A percentile compares a stretch with the other conserved stretches of the same genome.
Evolutionary conservation across 331 rosid genomes (phyloP).

Genomic region (Phaseolus coccineus): DNA sequence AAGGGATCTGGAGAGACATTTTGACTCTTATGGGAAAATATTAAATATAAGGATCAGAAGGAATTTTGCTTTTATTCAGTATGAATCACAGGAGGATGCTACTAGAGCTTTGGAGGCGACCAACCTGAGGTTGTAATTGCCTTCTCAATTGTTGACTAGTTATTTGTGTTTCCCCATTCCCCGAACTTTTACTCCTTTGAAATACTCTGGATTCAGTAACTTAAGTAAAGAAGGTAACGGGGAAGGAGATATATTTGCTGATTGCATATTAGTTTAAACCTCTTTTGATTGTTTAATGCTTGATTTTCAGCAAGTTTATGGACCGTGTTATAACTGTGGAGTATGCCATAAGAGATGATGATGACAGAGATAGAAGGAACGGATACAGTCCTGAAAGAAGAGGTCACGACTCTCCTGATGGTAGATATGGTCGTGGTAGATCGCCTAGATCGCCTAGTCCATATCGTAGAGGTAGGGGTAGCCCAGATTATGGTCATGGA

Average conservation of each 20-base stretch:
- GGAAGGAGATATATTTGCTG: constrained; percentile 11
- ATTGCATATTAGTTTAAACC: not conserved
- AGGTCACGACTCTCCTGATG: constrained; percentile 79
- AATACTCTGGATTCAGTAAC: constrained; percentile 9
- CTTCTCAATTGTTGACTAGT: constrained; percentile 38
- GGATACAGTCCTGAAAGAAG: constrained; percentile 80
- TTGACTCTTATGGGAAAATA: constrained; percentile 77
- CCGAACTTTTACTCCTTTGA: not conserved
- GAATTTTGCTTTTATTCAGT: constrained; percentile 85
- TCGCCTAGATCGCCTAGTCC: constrained; percentile 88
- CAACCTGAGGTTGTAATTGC: constrained; percentile 65
- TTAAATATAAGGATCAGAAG: constrained; percentile 80
- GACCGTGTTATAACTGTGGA: constrained; percentile 86
- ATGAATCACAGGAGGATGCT: constrained; percentile 83
- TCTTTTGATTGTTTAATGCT: constrained; percentile 34
- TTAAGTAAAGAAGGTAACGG: constrained; percentile 7
- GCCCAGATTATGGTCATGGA: constrained; percentile 85
- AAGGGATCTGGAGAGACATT: constrained; percentile 88
- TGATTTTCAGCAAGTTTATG: constrained; percentile 75
- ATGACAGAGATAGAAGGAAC: constrained; percentile 59
- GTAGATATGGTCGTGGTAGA: constrained; percentile 73
- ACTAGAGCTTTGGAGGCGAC: constrained; percentile 79
- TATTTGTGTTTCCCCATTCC: not conserved
- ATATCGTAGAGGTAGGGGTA: constrained; percentile 73
- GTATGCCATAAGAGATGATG: constrained; percentile 86